These are phyloP conservation scores for Boletellus deceptivus DNA, from an alignment of 1,284 basidiomycete genomes.

Conservation along the genomic window DNA sequence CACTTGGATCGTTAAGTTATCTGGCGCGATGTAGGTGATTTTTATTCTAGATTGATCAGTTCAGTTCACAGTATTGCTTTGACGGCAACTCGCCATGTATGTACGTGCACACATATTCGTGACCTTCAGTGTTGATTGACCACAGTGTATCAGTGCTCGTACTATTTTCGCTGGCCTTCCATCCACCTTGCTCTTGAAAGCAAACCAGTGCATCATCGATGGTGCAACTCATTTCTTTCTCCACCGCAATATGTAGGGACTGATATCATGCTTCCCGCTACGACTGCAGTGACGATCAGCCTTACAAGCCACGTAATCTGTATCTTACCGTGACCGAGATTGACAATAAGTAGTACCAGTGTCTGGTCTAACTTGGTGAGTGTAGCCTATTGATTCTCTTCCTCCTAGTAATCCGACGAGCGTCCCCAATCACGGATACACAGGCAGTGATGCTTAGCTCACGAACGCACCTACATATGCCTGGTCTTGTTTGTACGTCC, in stretches of 20 bases:
- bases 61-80: slow-evolving; percentile 44
- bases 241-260: slow-evolving; percentile 50
- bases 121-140: slow-evolving; percentile 1
- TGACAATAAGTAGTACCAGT: slow-evolving; percentile 7
- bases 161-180: slow-evolving; percentile 57
- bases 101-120: slow-evolving; percentile 29
- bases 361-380: slow-evolving; percentile 38
- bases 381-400: background rate
- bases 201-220: slow-evolving; percentile 15
- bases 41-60: background rate
- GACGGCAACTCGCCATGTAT: slow-evolving; percentile 47
- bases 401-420: slow-evolving; percentile 41
- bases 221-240: background rate
- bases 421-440: slow-evolving; percentile 45
- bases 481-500: slow-evolving; percentile 41
- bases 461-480: slow-evolving; percentile 50
- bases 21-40: background rate
- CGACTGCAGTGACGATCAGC: slow-evolving; percentile 41
- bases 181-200: slow-evolving; percentile 55
- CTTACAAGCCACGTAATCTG: no score
- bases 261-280: slow-evolving; percentile 52
- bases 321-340: no score
- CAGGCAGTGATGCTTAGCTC: slow-evolving; percentile 44
- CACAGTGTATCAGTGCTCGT: slow-evolving; percentile 25
- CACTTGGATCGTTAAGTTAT: slow-evolving; percentile 49